Conservation (phyloP, 2,329 filamentous ascomycete genomes). For the Neoascochyta sp. region DNA sequence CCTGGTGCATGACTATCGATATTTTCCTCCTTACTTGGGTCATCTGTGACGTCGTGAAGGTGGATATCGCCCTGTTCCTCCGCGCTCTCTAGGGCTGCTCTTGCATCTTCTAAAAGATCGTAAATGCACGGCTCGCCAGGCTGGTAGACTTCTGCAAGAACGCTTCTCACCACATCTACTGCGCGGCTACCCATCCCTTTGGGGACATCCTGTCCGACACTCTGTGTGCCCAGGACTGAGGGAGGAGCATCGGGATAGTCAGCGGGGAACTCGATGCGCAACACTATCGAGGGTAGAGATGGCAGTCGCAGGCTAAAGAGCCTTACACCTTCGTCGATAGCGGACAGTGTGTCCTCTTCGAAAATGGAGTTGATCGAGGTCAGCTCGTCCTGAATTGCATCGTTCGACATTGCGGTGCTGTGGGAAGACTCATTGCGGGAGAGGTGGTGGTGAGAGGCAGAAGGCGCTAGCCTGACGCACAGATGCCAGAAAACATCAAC, state of each 20-base stretch:
- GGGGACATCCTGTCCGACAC: constrained; percentile 63
- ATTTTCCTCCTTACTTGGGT: constrained; percentile 6
- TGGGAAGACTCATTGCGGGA: too few relatives aligned
- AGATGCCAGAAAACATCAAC: constrained; percentile 7
- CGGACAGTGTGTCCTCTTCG: constrained; percentile 59
- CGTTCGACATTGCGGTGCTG: too few relatives aligned
- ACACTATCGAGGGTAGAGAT: constrained; percentile 52
- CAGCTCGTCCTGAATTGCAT: constrained; percentile 64
- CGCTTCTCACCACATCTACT: constrained; percentile 64
- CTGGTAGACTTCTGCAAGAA: constrained; percentile 64
- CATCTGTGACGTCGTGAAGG: constrained; percentile 19
- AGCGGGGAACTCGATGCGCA: constrained; percentile 63
- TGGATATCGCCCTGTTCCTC: constrained; percentile 28
- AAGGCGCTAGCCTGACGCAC: constrained; percentile 5
- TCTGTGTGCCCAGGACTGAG: constrained; percentile 71
- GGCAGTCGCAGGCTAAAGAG: constrained; percentile 60
- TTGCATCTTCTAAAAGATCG: constrained; percentile 72
- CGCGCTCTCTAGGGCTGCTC: constrained; percentile 50
- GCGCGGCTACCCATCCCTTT: constrained; percentile 70
- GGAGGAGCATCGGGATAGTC: constrained; percentile 75
- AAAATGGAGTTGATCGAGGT: constrained; percentile 85
- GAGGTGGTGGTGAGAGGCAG: constrained; percentile 10
- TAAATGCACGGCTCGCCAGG: constrained; percentile 81
- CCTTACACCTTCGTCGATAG: constrained; percentile 23
- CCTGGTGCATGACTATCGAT: constrained; percentile 1